These are phyloP conservation scores for Cercospora sesami DNA, from an alignment of 2,329 filamentous ascomycete species.

Conservation along the genomic window DNA sequence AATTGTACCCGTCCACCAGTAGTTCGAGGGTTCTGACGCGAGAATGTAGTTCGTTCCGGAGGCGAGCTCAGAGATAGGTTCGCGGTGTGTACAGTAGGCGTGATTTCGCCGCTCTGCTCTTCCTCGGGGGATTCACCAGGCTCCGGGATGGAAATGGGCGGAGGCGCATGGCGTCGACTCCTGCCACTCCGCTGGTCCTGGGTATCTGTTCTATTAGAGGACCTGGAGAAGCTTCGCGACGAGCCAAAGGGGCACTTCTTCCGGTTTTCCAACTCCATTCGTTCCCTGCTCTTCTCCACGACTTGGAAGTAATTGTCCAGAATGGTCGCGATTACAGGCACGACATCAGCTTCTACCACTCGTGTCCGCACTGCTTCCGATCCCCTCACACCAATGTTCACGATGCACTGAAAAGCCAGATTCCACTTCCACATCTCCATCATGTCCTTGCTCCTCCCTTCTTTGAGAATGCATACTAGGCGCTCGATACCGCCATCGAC, in stretches of 20 bases:
- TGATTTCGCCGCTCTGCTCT: slow-evolving; percentile 58
- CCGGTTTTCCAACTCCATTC: slow-evolving; percentile 77
- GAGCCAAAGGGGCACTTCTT: slow-evolving; percentile 46
- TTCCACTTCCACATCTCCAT: slow-evolving; percentile 99
- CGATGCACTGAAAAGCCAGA: slow-evolving; percentile 95
- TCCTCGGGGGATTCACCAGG: slow-evolving; percentile 51
- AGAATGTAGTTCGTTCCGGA: slow-evolving; percentile 67
- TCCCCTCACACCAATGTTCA: slow-evolving; percentile 95
- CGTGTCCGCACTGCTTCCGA: slow-evolving; percentile 91
- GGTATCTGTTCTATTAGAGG: slow-evolving; percentile 35
- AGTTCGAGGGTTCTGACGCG: slow-evolving; percentile 54
- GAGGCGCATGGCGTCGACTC: slow-evolving; percentile 73
- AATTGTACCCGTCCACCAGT: slow-evolving; percentile 41
- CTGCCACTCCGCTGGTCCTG: slow-evolving; percentile 47
- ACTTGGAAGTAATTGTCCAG: slow-evolving; percentile 98
- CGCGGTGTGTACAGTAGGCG: slow-evolving; percentile 55
- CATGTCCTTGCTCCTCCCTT: slow-evolving; percentile 94
- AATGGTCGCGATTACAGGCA: slow-evolving; percentile 96
- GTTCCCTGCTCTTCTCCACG: slow-evolving; percentile 85
- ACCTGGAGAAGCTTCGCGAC: slow-evolving; percentile 42
- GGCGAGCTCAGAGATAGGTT: slow-evolving; percentile 67
- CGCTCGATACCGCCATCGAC: slow-evolving; percentile 98
- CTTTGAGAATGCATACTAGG: slow-evolving; percentile 95
- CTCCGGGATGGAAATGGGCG: slow-evolving; percentile 77
- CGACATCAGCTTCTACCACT: slow-evolving; percentile 98